Percentiles rank a stretch among this genome's conserved stretches.
Evolutionary conservation across 768 basidiomycete species (phyloP).

Genomic region (Pholiota microspora): DNA sequence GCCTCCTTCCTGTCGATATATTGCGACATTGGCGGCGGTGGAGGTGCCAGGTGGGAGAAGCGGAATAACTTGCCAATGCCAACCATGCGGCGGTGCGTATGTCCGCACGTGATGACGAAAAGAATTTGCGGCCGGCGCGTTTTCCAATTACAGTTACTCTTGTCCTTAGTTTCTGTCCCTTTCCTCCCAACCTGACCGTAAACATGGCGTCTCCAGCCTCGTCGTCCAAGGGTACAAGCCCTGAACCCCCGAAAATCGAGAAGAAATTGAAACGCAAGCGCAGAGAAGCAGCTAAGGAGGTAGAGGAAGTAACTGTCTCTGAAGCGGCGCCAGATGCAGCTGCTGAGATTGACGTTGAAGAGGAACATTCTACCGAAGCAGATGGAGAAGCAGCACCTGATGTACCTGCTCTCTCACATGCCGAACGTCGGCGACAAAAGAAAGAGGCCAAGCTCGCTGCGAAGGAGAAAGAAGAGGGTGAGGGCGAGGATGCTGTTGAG

Average conservation of each 20-base stretch:
- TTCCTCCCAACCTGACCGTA: not conserved
- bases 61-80: too few relatives aligned
- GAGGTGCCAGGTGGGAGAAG: not conserved
- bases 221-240: not conserved
- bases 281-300: constrained; percentile 7
- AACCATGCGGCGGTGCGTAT: not conserved
- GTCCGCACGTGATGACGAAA: constrained; percentile 3
- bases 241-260: not conserved
- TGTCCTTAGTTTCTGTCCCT: not conserved
- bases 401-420: constrained; percentile 67
- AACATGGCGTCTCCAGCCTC: not conserved
- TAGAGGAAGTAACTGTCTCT: constrained; percentile 14
- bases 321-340: constrained; percentile 4
- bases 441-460: constrained; percentile 37
- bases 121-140: constrained; percentile 1
- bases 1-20: constrained; percentile 46
- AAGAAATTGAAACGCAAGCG: constrained; percentile 29
- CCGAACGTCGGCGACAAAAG: constrained; percentile 65
- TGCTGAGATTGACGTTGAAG: not conserved
- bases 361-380: not conserved
- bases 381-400: constrained; percentile 24
- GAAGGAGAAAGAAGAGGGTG: constrained; percentile 5
- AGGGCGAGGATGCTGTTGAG: constrained; percentile 8
- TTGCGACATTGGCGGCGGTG: constrained; percentile 22
- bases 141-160: not conserved